phyloP scores from a whole-genome alignment of 495 filamentous ascomycete genomes.

The Trichoderma erinaceum region DNA sequence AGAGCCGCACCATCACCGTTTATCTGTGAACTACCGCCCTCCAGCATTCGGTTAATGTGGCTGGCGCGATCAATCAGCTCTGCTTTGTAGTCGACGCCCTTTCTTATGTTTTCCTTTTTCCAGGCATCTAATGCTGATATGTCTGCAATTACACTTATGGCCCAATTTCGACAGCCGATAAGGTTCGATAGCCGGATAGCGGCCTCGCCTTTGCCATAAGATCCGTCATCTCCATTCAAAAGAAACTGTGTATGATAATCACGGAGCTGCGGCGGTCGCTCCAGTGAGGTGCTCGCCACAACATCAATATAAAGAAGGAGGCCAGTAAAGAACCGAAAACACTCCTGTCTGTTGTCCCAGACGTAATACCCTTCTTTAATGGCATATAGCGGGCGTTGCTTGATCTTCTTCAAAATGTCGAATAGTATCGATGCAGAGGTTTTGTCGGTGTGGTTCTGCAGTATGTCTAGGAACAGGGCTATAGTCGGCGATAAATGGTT shows the following conservation, averaged over 20 bases:
- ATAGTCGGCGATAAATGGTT: slow-evolving; percentile 44
- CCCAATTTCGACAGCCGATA: slow-evolving; percentile 43
- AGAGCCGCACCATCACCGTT: neutral
- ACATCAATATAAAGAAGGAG: slow-evolving; percentile 45
- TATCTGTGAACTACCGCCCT: neutral
- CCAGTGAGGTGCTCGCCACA: slow-evolving; percentile 40
- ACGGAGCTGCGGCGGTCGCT: slow-evolving; percentile 35
- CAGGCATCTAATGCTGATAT: slow-evolving; percentile 43
- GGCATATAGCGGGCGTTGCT: slow-evolving; percentile 23
- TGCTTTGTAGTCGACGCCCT: slow-evolving; percentile 37
- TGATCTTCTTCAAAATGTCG: neutral
- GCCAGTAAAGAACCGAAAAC: slow-evolving; percentile 44
- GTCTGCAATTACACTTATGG: slow-evolving; percentile 36
- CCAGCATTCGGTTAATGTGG: slow-evolving; percentile 34
- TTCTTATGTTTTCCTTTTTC: slow-evolving; percentile 39
- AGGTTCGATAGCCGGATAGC: slow-evolving; percentile 33
- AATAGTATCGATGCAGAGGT: neutral
- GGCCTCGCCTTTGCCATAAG: slow-evolving; percentile 19
- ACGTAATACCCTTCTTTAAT: slow-evolving; percentile 26
- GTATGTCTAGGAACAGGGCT: slow-evolving; percentile 40
- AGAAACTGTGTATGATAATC: slow-evolving; percentile 26
- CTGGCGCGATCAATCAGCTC: slow-evolving; percentile 39
- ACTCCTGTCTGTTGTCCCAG: neutral
- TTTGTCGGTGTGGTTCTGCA: neutral
- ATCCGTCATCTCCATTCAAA: slow-evolving; percentile 19